Evolutionary conservation across 768 basidiomycete species (phyloP).

Genomic region (Holtermannia corniformis): DNA sequence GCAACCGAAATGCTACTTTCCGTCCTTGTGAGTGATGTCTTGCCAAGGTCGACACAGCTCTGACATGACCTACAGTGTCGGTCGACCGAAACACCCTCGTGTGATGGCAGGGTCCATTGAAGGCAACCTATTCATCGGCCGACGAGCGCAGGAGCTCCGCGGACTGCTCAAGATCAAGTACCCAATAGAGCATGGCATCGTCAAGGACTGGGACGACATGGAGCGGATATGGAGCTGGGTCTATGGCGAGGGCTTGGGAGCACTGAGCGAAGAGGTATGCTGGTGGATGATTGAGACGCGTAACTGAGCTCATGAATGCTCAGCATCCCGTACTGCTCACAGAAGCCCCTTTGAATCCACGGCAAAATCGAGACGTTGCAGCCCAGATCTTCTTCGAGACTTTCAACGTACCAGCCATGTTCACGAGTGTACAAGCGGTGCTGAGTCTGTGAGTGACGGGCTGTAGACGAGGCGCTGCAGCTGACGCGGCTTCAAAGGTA

Average conservation of each 20-base stretch:
- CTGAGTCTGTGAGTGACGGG: constrained; percentile 68
- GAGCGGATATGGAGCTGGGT: constrained; percentile 99
- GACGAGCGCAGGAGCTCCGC: constrained; percentile 87
- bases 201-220: constrained; percentile 99
- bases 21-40: constrained; percentile 71
- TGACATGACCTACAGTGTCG: constrained; percentile 54
- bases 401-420: constrained; percentile 96
- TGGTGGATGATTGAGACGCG: background rate
- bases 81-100: constrained; percentile 91
- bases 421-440: constrained; percentile 94
- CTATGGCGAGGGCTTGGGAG: constrained; percentile 89
- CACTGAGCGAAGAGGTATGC: constrained; percentile 87
- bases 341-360: constrained; percentile 93
- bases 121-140: constrained; percentile 91
- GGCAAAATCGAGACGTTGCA: constrained; percentile 88
- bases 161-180: constrained; percentile 97
- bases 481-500: constrained; percentile 53
- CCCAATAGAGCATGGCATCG: constrained; percentile 98
- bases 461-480: background rate
- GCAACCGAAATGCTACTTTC: constrained; percentile 98
- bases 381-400: constrained; percentile 99
- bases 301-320: constrained; percentile 3
- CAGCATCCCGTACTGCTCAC: constrained; percentile 96
- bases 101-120: constrained; percentile 91
- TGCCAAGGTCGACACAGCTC: background rate